Base-by-base conservation (phyloP, 2,329 filamentous ascomycete genomes). In the Gremmenia infestans region DNA sequence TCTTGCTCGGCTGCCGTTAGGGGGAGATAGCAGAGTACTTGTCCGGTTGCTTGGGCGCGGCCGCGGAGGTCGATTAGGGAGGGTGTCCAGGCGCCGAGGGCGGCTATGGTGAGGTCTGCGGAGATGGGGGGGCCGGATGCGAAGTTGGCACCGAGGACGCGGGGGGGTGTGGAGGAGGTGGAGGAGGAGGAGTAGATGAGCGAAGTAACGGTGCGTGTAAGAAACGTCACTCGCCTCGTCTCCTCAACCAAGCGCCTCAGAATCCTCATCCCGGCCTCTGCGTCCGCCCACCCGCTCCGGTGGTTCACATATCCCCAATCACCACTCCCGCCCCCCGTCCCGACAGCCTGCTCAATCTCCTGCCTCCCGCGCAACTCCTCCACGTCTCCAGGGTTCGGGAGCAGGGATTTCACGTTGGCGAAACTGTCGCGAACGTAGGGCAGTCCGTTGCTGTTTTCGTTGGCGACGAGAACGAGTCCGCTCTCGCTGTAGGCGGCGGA, bases 11-110 rank as follows among this genome's bases (percentile, higher is more conserved):
- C 80, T 15, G 82, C 74, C 0, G 84, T 87, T 64, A 97, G 80
- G 60, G 83, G 78, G 62, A 96, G 75, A 73, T 95, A 97, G 12
- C 81, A 87, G 25, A 97, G 70, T 0, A 83, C 81, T 67, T 97
- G 93, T 14, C 90, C 93, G 0, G 91, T 96, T 2, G 92, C 88
- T 60, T 87, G 81, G 40, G 85, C 86, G 46, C 88, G 82, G 25
- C 90, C 89, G 48, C 85, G 78, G 0, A 97, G 76, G 71, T 96
- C 88, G 54, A 97, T 74, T 22, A 97, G 78, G 1, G 81, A 79
- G 2, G 86, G 82, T 2, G 89, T 90, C 92, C 93, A 97, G 4
- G 93, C 91, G 15, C 93, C 93, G 0, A 91, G 85, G 0, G 93
- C 91, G 2, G 96, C 78, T 54, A 97, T 77, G 36, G 89, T 86